Base-by-base conservation (phyloP, 2,329 filamentous ascomycete genomes). In the Phoma sp. region DNA sequence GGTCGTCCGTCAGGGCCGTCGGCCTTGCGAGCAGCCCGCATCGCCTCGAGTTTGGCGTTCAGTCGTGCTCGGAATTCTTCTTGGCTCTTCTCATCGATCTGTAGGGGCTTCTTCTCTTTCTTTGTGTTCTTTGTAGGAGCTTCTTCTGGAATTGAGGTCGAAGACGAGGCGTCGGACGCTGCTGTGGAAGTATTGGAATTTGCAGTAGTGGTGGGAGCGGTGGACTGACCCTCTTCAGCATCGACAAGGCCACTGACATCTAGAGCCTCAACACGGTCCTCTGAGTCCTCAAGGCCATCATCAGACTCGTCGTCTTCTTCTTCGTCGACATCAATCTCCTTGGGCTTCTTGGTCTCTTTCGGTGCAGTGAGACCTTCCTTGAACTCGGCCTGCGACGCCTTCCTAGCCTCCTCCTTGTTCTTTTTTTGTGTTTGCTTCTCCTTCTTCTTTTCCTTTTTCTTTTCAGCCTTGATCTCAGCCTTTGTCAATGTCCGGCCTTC, bases 21-120 rank as follows among this genome's bases (percentile, higher is more conserved):
- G 6, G 94, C 93, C 75, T 96, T 96, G 56, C 95, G 88, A 24
- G 88, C 87, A 9, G 91, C 90, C 56, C 94, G 90, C 44, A 98
- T 85, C 40, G 88, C 88, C 65, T 95, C 91, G 51, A 99, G 92
- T 59, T 88, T 90, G 64, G 90, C 90, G 52, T 90, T 88, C 45
- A 99, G 82, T 39, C 93, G 88, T 53, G 88, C 86, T 68, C 90
- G 88, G 41, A 96, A 85, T 24, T 88, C 85, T 57, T 91, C 86
- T 37, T 88, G 88, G 88, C 88, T 56, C 77, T 80, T 43, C 69
- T 67, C 64, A 67, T 64, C 74, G 47, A 65, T 63, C 44, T 70
- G 70, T 19, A 70, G 64, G 22, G 69, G 60, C 52, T 67, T 71
- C 54, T 72, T 72, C 48, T 68, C 61, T 57, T 67, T 67, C 61